These are phyloP conservation scores for Dryas drummondii DNA, from an alignment of 306 rosid genomes.

Conservation along the genomic window DNA sequence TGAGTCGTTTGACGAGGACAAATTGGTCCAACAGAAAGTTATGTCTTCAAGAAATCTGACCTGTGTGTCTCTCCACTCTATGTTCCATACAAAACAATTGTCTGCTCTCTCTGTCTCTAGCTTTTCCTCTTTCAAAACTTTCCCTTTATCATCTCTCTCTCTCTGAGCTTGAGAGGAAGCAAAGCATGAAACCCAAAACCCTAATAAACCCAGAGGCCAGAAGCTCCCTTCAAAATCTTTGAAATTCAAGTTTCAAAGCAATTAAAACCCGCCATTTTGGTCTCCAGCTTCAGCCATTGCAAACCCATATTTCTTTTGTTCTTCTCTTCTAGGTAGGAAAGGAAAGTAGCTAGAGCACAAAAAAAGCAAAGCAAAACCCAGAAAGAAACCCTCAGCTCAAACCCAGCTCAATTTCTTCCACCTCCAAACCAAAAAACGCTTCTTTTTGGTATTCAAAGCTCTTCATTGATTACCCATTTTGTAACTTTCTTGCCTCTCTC, in stretches of 20 bases:
- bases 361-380: background rate
- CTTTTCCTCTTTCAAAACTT: constrained; percentile 4
- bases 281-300: background rate
- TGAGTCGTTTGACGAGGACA: constrained; percentile 35
- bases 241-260: background rate
- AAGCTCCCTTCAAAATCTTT: background rate
- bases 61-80: constrained; percentile 17
- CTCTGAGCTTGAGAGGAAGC: background rate
- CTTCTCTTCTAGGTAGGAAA: background rate
- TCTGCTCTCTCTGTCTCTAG: constrained; percentile 12
- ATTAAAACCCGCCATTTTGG: background rate
- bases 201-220: background rate
- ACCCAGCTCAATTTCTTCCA: background rate
- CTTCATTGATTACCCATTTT: background rate
- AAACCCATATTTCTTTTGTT: constrained; percentile 3
- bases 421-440: constrained; percentile 11
- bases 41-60: constrained; percentile 34
- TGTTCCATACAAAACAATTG: constrained; percentile 28
- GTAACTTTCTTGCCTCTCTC: background rate
- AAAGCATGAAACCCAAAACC: constrained; percentile 33
- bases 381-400: constrained; percentile 3
- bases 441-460: constrained; percentile 3
- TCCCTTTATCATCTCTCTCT: constrained; percentile 6
- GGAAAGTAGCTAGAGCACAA: background rate
- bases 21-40: constrained; percentile 28